Evolutionary conservation across 805 yeast genomes (phyloP).

Genomic region (Maudiozyma serrabonitensis): DNA sequence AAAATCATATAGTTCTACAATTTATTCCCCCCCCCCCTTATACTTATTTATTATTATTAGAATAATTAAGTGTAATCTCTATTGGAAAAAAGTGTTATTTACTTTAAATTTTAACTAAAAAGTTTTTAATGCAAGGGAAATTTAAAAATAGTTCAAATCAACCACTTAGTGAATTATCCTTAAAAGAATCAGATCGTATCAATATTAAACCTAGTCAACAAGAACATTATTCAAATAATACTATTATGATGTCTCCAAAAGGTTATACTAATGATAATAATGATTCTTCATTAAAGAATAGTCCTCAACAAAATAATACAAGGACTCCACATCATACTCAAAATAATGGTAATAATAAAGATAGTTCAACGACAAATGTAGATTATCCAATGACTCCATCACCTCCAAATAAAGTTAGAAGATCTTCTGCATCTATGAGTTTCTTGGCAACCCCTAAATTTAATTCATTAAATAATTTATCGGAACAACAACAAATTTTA

Average conservation of each 20-base stretch:
- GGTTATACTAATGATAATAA: neutral
- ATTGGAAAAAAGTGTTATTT: too few species aligned
- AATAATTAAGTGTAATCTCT: too few species aligned
- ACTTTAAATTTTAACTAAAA: too few species aligned
- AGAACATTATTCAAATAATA: constrained; percentile 22
- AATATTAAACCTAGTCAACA: constrained; percentile 10
- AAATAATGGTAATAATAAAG: neutral
- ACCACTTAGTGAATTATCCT: neutral
- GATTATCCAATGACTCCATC: constrained; percentile 22
- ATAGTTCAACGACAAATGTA: neutral
- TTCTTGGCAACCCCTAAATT: constrained; percentile 21
- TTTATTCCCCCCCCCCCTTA: too few species aligned
- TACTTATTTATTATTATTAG: too few species aligned
- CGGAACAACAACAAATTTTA: neutral
- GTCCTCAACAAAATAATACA: neutral
- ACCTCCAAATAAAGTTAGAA: constrained; percentile 14
- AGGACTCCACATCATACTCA: too few species aligned
- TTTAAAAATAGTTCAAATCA: too few species aligned
- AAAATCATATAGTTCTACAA: too few species aligned
- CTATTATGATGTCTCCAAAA: constrained; percentile 7
- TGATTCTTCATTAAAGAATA: neutral
- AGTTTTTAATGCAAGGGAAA: too few species aligned
- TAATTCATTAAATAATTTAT: constrained; percentile 1
- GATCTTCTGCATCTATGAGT: constrained; percentile 20
- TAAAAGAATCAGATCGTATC: neutral